Evolutionary conservation across 495 filamentous ascomycete species (phyloP).

Genomic region (Xylaria sp.): DNA sequence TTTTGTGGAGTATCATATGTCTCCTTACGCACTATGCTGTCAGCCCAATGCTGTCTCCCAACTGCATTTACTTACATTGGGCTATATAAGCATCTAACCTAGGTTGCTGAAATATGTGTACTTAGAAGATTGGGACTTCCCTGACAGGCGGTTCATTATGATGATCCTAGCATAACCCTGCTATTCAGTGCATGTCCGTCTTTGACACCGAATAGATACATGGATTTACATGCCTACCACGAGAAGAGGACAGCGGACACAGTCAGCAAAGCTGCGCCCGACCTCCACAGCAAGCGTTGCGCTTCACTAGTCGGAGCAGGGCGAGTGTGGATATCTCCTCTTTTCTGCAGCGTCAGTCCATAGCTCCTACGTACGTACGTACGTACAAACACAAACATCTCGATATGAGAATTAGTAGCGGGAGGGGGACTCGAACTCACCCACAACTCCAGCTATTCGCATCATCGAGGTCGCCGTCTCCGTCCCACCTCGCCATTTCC

Average conservation of each 20-base stretch:
- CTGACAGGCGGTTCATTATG: background rate
- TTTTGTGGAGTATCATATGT: too few species aligned
- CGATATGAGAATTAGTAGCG: background rate
- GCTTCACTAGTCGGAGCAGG: conserved; percentile 15
- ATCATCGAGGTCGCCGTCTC: conserved; percentile 30
- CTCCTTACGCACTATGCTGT: too few species aligned
- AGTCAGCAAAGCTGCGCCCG: background rate
- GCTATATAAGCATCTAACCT: background rate
- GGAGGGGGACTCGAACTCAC: too few species aligned
- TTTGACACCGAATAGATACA: background rate
- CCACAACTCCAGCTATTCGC: conserved; percentile 41
- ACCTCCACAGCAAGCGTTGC: conserved; percentile 1
- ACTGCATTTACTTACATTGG: too few species aligned
- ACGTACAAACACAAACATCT: too few species aligned
- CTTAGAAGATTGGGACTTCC: too few species aligned
- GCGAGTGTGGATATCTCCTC: conserved; percentile 8
- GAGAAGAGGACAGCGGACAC: background rate
- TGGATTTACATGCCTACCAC: background rate
- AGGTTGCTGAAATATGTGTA: background rate
- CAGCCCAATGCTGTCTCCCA: too few species aligned
- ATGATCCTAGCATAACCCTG: background rate
- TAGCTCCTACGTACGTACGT: background rate
- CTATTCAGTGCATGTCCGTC: background rate
- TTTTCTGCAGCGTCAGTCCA: conserved; percentile 13
- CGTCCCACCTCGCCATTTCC: conserved; percentile 37